A percentile compares a stretch with the other conserved stretches of the same genome.
Conservation (phyloP, 2,329 filamentous ascomycete species). For the Coleophoma crateriformis region DNA sequence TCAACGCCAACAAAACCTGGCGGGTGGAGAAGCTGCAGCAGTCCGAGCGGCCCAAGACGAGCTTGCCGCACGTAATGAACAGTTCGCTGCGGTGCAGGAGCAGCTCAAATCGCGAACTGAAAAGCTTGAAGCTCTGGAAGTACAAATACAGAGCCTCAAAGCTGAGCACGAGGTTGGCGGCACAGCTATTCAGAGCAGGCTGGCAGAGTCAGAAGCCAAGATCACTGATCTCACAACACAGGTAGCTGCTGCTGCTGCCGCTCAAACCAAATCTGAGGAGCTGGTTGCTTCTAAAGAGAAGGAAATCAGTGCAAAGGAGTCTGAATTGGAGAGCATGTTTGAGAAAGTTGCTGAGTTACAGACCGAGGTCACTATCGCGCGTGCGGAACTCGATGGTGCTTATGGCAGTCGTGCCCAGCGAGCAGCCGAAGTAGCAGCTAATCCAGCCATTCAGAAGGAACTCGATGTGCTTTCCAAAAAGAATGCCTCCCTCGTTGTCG, state of each 20-base stretch:
- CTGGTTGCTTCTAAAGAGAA: slow-evolving; percentile 10
- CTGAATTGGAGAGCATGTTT: slow-evolving; percentile 50
- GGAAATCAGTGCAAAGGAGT: slow-evolving; percentile 31
- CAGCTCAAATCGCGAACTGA: slow-evolving; percentile 22
- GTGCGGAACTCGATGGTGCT: slow-evolving; percentile 88
- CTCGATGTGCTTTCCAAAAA: slow-evolving; percentile 47
- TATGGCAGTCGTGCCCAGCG: slow-evolving; percentile 73
- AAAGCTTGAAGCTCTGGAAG: slow-evolving; percentile 23
- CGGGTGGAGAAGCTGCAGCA: slow-evolving; percentile 15
- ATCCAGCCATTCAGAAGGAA: slow-evolving; percentile 52
- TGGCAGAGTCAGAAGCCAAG: slow-evolving; percentile 19
- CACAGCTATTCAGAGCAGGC: slow-evolving; percentile 21
- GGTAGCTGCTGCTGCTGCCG: slow-evolving; percentile 16
- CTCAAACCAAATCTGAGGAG: slow-evolving; percentile 12
- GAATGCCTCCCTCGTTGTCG: slow-evolving; percentile 27
- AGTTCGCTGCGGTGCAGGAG: slow-evolving; percentile 13
- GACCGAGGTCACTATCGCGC: slow-evolving; percentile 82
- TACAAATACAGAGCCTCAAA: slow-evolving; percentile 22
- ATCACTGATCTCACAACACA: slow-evolving; percentile 18
- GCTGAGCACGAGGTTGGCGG: slow-evolving; percentile 20
- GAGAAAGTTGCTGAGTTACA: slow-evolving; percentile 59
- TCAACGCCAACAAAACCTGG: slow-evolving; percentile 13
- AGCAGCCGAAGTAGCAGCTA: slow-evolving; percentile 57
- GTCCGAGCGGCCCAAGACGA: slow-evolving; percentile 7
- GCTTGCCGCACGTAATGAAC: neutral